Percentiles rank a stretch among this genome's conserved stretches.
These are phyloP conservation scores for Aaosphaeria arxii DNA, from an alignment of 2,329 filamentous ascomycete species.

Conservation along the genomic window DNA sequence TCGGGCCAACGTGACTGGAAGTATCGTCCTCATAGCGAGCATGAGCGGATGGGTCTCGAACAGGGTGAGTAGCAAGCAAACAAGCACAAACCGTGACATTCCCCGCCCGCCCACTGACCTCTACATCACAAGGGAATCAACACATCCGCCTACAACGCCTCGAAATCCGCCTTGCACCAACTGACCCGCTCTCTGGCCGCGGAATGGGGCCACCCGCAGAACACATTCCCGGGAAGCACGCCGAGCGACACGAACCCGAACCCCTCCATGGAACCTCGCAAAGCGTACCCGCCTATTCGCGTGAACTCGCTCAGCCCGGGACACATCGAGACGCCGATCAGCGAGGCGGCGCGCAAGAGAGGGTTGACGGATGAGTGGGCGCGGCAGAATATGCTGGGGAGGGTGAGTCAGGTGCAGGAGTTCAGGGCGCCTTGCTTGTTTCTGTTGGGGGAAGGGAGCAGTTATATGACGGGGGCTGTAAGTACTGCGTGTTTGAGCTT, in stretches of 20 bases:
- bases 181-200: conserved; percentile 51
- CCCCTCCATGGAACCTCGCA: conserved; percentile 8
- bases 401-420: conserved; percentile 30
- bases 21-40: conserved; percentile 38
- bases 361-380: conserved; percentile 28
- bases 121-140: conserved; percentile 29
- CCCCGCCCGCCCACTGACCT: not conserved
- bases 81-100: not conserved
- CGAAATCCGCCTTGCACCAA: conserved; percentile 55
- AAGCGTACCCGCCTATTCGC: conserved; percentile 39
- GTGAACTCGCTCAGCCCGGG: conserved; percentile 55
- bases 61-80: conserved; percentile 9
- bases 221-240: conserved; percentile 40
- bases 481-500: not conserved
- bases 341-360: conserved; percentile 24
- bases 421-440: conserved; percentile 27
- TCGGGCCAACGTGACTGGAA: conserved; percentile 24
- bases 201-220: conserved; percentile 27
- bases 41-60: conserved; percentile 37
- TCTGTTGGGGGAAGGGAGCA: conserved; percentile 41
- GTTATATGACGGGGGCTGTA: conserved; percentile 61
- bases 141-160: conserved; percentile 51
- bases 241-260: conserved; percentile 14
- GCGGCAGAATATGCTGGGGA: conserved; percentile 33
- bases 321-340: conserved; percentile 49